Percentiles rank a stretch among this genome's conserved stretches.
Evolutionary conservation across 805 yeast species (phyloP).

Genomic region (Candida patagonica): DNA sequence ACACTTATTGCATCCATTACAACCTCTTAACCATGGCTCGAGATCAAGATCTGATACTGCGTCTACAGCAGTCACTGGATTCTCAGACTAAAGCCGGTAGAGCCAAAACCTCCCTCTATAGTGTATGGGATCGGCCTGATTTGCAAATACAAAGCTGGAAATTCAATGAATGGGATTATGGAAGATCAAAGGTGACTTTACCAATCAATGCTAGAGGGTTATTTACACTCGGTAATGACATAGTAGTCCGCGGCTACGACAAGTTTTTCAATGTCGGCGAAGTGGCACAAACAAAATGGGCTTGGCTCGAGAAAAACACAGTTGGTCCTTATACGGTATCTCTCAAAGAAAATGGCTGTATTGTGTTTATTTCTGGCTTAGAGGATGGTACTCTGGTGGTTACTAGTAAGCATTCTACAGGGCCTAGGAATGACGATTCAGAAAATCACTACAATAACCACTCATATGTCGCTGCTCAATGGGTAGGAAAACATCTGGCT

Average conservation of each 20-base stretch:
- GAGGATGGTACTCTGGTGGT: conserved; percentile 70
- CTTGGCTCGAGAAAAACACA: conserved; percentile 37
- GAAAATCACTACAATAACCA: conserved; percentile 44
- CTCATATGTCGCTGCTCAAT: conserved; percentile 59
- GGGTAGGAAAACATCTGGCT: conserved; percentile 46
- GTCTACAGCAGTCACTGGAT: conserved; percentile 4
- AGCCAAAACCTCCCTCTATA: conserved; percentile 12
- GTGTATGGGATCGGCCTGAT: conserved; percentile 23
- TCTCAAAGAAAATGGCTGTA: conserved; percentile 89
- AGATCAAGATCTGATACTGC: conserved; percentile 6
- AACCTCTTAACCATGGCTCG: too few species aligned
- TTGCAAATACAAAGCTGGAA: conserved; percentile 48
- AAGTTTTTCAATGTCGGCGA: conserved; percentile 86
- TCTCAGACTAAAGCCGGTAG: conserved; percentile 13
- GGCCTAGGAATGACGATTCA: conserved; percentile 44
- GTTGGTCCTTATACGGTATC: conserved; percentile 75
- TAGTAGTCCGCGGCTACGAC: conserved; percentile 83
- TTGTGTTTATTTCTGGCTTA: conserved; percentile 71
- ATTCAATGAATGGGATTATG: conserved; percentile 85
- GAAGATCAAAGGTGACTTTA: conserved; percentile 40
- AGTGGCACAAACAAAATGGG: conserved; percentile 42
- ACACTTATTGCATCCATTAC: too few species aligned
- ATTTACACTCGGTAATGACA: conserved; percentile 37
- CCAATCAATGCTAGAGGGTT: conserved; percentile 81
- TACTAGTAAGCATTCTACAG: conserved; percentile 87